A percentile compares a stretch with the other conserved stretches of the same genome.
phyloP scores from a whole-genome alignment of 192 early-diverging fungal genomes.

The Powellomyces hirtus region DNA sequence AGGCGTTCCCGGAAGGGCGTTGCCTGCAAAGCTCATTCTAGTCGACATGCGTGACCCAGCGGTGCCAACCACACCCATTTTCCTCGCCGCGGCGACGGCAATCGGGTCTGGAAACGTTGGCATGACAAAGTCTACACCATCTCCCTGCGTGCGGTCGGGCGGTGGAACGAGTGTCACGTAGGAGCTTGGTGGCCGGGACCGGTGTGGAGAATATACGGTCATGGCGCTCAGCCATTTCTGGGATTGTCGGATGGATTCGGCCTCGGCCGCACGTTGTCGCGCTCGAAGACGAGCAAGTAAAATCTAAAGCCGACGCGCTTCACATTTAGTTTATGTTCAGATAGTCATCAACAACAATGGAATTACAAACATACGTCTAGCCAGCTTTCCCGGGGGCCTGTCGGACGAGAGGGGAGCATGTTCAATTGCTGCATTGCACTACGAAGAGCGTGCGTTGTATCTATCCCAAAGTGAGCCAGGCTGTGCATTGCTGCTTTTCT shows the following conservation, averaged over 20 bases:
- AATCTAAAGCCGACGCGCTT: no score
- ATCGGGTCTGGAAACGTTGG: not conserved
- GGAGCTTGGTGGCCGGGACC: slow-evolving; percentile 3
- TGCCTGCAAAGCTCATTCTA: no score
- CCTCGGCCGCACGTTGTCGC: slow-evolving; percentile 2
- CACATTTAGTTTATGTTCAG: not conserved
- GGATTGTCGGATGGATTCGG: not conserved
- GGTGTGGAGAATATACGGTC: not conserved
- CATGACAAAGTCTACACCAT: slow-evolving; percentile 16
- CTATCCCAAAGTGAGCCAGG: slow-evolving; percentile 35
- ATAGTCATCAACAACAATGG: not conserved
- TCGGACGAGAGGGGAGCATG: slow-evolving; percentile 24
- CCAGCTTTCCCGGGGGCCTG: slow-evolving; percentile 7
- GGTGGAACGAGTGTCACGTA: slow-evolving; percentile 28
- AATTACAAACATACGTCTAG: slow-evolving; percentile 32
- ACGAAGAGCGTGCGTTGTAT: slow-evolving; percentile 30
- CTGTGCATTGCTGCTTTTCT: slow-evolving; percentile 36
- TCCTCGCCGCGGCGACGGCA: no score
- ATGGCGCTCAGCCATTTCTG: slow-evolving; percentile 1
- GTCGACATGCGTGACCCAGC: no score
- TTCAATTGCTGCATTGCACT: slow-evolving; percentile 33
- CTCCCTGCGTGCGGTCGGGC: not conserved
- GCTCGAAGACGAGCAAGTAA: slow-evolving; percentile 12
- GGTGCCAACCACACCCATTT: no score
- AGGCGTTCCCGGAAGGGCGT: no score